Percentiles rank a stretch among this genome's conserved stretches.
Conservation (phyloP, 2,329 filamentous ascomycete species). For the Ophiocordyceps camponoti-rufipedis region DNA sequence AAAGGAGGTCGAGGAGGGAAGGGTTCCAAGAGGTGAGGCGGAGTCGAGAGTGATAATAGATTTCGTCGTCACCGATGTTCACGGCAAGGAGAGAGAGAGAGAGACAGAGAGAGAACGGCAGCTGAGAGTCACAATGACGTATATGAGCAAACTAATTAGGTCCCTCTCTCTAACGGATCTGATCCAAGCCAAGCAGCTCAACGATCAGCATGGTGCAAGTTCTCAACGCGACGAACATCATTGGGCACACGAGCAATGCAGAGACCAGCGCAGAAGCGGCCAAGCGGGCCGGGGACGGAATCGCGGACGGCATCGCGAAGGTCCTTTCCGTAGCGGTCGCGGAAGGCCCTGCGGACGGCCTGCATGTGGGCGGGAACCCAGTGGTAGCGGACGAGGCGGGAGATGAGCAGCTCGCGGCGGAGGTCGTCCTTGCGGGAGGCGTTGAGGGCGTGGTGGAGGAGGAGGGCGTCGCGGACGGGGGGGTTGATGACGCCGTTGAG, state of each 20-base stretch:
- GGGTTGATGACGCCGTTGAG: slow-evolving; percentile 95
- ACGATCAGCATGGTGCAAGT: background rate
- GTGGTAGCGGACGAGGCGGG: slow-evolving; percentile 71
- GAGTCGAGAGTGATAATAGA: background rate
- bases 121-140: too few species aligned
- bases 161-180: too few species aligned
- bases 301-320: slow-evolving; percentile 65
- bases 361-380: slow-evolving; percentile 79
- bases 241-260: slow-evolving; percentile 43
- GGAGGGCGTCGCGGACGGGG: slow-evolving; percentile 77
- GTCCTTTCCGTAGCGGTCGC: slow-evolving; percentile 54
- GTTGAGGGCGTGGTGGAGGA: slow-evolving; percentile 78
- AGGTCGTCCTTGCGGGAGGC: slow-evolving; percentile 52
- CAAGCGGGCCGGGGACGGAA: slow-evolving; percentile 60
- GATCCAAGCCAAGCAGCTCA: too few species aligned
- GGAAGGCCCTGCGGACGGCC: slow-evolving; percentile 62
- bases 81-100: background rate
- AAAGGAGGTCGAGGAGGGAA: slow-evolving; percentile 19
- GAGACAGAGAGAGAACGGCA: background rate
- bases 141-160: too few species aligned
- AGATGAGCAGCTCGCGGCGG: slow-evolving; percentile 74
- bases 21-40: slow-evolving; percentile 21
- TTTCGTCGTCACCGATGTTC: background rate
- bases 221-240: slow-evolving; percentile 32
- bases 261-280: slow-evolving; percentile 55